Conservation (phyloP, 495 filamentous ascomycete species). For the Apiosordaria backusii region DNA sequence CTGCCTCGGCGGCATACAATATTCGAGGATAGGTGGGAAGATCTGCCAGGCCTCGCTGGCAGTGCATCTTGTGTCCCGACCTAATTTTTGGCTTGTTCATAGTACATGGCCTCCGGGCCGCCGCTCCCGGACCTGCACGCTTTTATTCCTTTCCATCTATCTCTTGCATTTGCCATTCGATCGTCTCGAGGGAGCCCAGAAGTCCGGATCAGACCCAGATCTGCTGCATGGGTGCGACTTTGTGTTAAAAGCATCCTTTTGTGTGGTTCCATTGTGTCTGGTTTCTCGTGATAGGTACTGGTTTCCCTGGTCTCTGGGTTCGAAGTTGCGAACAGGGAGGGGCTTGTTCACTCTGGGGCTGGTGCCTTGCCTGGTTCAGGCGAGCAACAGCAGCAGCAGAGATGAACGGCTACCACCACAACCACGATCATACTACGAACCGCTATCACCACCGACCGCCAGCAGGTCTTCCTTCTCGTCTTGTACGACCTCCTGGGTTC, state of each 20-base stretch:
- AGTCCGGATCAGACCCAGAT: neutral
- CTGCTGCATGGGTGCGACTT: neutral
- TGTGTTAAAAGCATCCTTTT: neutral
- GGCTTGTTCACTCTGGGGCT: neutral
- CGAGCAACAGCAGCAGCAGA: neutral
- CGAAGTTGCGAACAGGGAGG: neutral
- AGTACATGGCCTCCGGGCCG: neutral
- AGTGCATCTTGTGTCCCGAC: slow-evolving; percentile 4
- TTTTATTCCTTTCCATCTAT: neutral
- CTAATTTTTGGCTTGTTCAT: neutral
- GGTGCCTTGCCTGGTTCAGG: neutral
- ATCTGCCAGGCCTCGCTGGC: slow-evolving; percentile 1
- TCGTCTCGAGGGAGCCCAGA: neutral
- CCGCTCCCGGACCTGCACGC: neutral
- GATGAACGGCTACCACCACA: neutral
- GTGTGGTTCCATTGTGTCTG: too few species aligned
- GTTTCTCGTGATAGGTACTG: neutral
- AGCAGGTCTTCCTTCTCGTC: neutral
- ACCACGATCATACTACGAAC: neutral
- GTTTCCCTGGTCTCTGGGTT: neutral
- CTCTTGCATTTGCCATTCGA: neutral
- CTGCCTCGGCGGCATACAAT: neutral
- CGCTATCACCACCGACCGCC: neutral
- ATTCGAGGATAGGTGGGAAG: neutral
- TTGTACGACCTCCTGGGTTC: neutral